These are phyloP conservation scores for Cruciata laevipes DNA, from an alignment of 257 asterid species.

Conservation along the genomic window DNA sequence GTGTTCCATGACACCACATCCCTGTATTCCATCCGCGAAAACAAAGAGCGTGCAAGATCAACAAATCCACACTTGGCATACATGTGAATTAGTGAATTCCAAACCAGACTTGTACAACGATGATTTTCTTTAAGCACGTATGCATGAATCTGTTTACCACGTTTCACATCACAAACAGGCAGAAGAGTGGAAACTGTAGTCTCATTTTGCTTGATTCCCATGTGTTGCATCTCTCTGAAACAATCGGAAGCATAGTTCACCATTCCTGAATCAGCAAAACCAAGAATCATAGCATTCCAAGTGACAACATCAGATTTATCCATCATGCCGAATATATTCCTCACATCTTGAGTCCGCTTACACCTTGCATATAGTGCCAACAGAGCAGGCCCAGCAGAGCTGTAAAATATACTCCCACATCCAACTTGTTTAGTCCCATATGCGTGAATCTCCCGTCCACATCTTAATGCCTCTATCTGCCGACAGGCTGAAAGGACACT, in stretches of 20 bases:
- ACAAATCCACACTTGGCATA: constrained; percentile 34
- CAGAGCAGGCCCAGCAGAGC: constrained; percentile 41
- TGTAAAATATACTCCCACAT: constrained; percentile 20
- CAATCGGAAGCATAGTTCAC: constrained; percentile 16
- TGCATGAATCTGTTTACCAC: constrained; percentile 35
- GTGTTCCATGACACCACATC: constrained; percentile 46
- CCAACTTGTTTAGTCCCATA: constrained; percentile 23
- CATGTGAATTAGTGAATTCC: constrained; percentile 40
- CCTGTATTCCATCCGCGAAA: constrained; percentile 22
- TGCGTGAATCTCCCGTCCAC: constrained; percentile 38
- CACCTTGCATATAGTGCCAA: constrained; percentile 28
- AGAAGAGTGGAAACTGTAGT: constrained; percentile 31
- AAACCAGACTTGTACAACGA: constrained; percentile 13
- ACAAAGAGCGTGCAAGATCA: constrained; percentile 20
- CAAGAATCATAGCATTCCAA: constrained; percentile 43
- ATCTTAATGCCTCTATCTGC: constrained; percentile 19
- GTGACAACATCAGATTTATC: constrained; percentile 29
- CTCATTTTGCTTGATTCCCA: constrained; percentile 24
- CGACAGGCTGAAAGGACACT: constrained; percentile 34
- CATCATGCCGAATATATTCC: constrained; percentile 29
- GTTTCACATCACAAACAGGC: constrained; percentile 27
- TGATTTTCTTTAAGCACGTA: constrained; percentile 16
- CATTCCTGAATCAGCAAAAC: constrained; percentile 27
- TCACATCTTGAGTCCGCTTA: constrained; percentile 24
- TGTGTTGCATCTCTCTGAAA: constrained; percentile 25